These are phyloP conservation scores for Micromonas pusilla DNA, from an alignment of 139 green algal genomes.

Conservation along the genomic window DNA sequence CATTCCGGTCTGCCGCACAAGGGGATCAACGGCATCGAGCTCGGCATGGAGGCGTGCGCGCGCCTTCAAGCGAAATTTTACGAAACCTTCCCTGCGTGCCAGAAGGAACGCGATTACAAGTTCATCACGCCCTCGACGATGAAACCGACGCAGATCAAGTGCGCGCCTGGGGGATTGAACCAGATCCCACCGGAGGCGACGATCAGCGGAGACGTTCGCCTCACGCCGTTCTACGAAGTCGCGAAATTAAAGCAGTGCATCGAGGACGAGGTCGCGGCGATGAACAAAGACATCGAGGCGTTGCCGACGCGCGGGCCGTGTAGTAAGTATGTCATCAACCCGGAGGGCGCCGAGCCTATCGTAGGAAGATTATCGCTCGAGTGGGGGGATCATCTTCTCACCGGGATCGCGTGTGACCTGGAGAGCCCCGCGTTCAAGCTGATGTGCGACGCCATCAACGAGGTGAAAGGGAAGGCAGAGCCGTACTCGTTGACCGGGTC, in stretches of 20 bases:
- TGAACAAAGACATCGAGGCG: conserved; percentile 47
- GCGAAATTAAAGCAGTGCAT: conserved; percentile 48
- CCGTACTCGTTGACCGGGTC: conserved; percentile 46
- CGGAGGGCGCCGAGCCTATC: not conserved
- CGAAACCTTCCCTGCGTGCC: conserved; percentile 44
- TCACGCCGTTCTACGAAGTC: conserved; percentile 56
- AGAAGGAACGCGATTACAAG: conserved; percentile 40
- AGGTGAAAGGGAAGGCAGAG: conserved; percentile 44
- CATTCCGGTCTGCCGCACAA: conserved; percentile 62
- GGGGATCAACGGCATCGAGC: conserved; percentile 63
- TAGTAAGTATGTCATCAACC: conserved; percentile 46
- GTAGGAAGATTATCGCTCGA: conserved; percentile 45
- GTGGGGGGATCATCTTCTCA: conserved; percentile 50
- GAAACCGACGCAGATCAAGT: conserved; percentile 63
- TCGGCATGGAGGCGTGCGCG: conserved; percentile 53
- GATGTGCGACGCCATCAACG: conserved; percentile 49
- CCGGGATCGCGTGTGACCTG: conserved; percentile 58
- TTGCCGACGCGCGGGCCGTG: conserved; percentile 47
- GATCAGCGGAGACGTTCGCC: conserved; percentile 53
- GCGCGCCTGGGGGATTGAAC: conserved; percentile 58
- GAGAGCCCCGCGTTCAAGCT: conserved; percentile 49
- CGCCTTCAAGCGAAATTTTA: conserved; percentile 54
- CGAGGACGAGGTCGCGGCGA: conserved; percentile 51
- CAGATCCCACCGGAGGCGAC: conserved; percentile 64
- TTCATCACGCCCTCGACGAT: conserved; percentile 53